Percentiles rank a stretch among this genome's conserved stretches.
These are phyloP conservation scores for Grifola frondosa DNA, from an alignment of 1,284 basidiomycete species.

Conservation along the genomic window DNA sequence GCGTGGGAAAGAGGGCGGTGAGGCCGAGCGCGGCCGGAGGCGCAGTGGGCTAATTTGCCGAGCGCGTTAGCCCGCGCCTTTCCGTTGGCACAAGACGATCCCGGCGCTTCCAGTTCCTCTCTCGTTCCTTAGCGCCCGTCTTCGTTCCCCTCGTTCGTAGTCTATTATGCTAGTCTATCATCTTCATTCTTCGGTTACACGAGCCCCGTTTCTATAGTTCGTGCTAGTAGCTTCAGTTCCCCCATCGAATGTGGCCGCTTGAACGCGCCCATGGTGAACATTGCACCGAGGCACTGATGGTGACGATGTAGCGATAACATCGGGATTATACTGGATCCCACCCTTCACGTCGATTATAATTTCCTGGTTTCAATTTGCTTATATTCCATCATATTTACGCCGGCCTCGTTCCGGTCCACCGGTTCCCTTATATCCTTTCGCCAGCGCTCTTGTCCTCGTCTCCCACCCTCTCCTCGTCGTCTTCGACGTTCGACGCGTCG, in stretches of 20 bases:
- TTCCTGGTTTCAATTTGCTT: conserved; percentile 13
- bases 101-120: too few species aligned
- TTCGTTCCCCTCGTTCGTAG: too few species aligned
- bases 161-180: too few species aligned
- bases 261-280: too few species aligned
- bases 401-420: conserved; percentile 25
- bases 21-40: conserved; percentile 10
- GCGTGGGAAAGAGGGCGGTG: conserved; percentile 46
- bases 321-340: conserved; percentile 17
- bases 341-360: conserved; percentile 20
- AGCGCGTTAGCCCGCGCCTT: too few species aligned
- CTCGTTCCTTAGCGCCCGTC: too few species aligned
- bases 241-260: too few species aligned
- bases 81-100: too few species aligned
- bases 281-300: conserved; percentile 25
- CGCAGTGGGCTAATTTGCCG: too few species aligned
- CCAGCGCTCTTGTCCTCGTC: conserved; percentile 35
- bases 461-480: conserved; percentile 29
- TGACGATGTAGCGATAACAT: conserved; percentile 22
- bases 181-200: too few species aligned
- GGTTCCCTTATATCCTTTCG: conserved; percentile 38
- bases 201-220: too few species aligned
- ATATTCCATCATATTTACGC: conserved; percentile 22
- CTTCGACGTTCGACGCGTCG: conserved; percentile 33
- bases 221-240: background rate